Evolutionary conservation across 140 eudicot species (phyloP), one percentile per base, ranked within the genome.

Genomic region (Ambrosia hybrid): DNA sequence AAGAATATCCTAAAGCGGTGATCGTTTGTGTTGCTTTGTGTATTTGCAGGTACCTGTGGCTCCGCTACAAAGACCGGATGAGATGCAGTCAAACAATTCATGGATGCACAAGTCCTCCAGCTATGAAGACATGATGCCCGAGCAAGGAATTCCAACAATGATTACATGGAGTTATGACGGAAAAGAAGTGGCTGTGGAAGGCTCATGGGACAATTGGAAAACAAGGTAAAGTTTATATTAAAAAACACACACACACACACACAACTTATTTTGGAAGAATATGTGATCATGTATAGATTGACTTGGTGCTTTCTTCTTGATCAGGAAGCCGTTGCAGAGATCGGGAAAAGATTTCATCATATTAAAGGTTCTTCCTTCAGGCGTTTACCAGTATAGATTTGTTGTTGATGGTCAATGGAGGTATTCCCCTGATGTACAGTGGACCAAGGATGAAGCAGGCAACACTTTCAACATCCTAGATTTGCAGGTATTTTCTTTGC

Each of bases 131-230:
- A 73, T 72, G 73, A 63, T 71, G 56, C 56, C 79, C 4, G 96
- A 87, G 65, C 89, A 93, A 79, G 86, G 96, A 67, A 90, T 93
- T 70, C 96, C 96, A 0, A 90, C 96, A 43, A 89, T 93, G 96
- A 93, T 93, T 56, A 89, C 93, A 9, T 93, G 98, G 98, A 87
- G 91, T 73, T 80, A 87, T 58, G 95, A 87, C 77, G 98, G 91
- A 74, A 89, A 87, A 61, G 98, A 92, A 53, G 96, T 92, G 80
- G 76, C 92, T 43, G 96, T 92, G 37, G 98, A 92, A 77, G 98
- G 98, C 6, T 92, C 98, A 57, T 92, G 98, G 98, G 98, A 92
- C 80, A 74, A 85, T 65, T 92, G 98, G 98, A 93, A 88, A 80
- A 75, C 96, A 65, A 87, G 98, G 98, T 93, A 58, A 58, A 58